phyloP scores from a whole-genome alignment of 495 filamentous ascomycete genomes.

The Podospora pseudoanserina region DNA sequence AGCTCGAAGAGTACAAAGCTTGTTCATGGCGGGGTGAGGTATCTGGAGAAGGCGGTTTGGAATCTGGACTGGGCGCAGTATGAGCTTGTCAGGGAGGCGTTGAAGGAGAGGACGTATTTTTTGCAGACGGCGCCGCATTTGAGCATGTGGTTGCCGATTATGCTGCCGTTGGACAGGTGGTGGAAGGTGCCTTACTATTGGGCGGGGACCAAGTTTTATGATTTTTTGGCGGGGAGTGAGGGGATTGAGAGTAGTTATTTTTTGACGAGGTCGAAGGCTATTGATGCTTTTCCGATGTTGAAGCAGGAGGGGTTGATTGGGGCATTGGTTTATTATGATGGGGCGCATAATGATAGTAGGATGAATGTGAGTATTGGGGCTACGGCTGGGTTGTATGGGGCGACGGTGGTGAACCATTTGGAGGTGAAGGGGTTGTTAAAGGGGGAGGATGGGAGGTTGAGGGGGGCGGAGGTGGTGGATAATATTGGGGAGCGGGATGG shows the following conservation, averaged over 20 bases:
- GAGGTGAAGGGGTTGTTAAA: conserved; percentile 85
- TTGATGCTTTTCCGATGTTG: conserved; percentile 97
- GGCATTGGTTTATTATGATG: conserved; percentile 96
- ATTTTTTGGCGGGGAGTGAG: conserved; percentile 89
- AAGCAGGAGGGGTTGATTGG: conserved; percentile 81
- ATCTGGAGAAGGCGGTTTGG: conserved; percentile 95
- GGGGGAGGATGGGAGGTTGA: conserved; percentile 71
- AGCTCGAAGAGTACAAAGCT: conserved; percentile 97
- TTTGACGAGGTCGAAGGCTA: conserved; percentile 85
- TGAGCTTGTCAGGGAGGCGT: conserved; percentile 84
- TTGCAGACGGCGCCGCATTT: conserved; percentile 94
- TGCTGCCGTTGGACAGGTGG: conserved; percentile 94
- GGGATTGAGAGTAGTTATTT: conserved; percentile 98
- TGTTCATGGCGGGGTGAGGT: conserved; percentile 93
- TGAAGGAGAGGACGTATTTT: conserved; percentile 94
- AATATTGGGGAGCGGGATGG: conserved; percentile 57
- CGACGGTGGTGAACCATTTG: conserved; percentile 88
- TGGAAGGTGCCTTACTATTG: conserved; percentile 98
- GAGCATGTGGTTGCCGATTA: conserved; percentile 92
- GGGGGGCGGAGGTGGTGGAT: conserved; percentile 76
- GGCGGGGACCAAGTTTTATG: conserved; percentile 93
- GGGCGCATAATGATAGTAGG: conserved; percentile 94
- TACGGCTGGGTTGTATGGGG: conserved; percentile 91
- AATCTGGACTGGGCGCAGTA: conserved; percentile 97
- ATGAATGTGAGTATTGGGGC: conserved; percentile 98